Base-by-base conservation (phyloP, 768 basidiomycete genomes). In the Nevesoporus exiguus region DNA sequence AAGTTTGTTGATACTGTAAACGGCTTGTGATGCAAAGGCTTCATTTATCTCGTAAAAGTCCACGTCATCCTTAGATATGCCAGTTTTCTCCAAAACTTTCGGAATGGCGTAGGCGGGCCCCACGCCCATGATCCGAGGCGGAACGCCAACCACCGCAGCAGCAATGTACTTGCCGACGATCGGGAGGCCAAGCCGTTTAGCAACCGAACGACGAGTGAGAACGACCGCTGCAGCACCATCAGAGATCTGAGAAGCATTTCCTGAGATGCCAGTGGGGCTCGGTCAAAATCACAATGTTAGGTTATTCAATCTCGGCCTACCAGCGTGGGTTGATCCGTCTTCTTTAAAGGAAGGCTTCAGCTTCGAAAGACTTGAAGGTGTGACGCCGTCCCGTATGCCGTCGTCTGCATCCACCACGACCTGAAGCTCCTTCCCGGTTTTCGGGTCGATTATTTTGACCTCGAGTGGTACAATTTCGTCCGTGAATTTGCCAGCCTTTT, bases 21-120 rank as follows among this genome's bases (percentile, higher is more conserved):
- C 74, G 3, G 90, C 91, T 69, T 90, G 88, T 29, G 80, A 83
- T 27, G 93, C 91, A 66, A 93, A 94, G 29, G 93, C 92, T 71
- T 93, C 92, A 68, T 94, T 94, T 71, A 93, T 92, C 74, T 94
- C 90, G 73, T 76, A 96, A 66, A 95, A 90, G 73, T 96, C 93
- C 60, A 96, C 75, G 62, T 95, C 93, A 43, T 80, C 73, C 55
- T 77, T 74, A 40, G 73, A 68, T 45, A 95, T 76, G 15, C 90
- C 88, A 1, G 81, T 76, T 63, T 82, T 79, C 61, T 80, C 76
- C 52, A 94, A 83, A 27, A 78, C 78, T 54, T 81, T 80, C 41
- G 93, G 92, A 60, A 94, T 91, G 43, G 93, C 94, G 69, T 80
- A 88, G 33, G 90, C 90, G 2, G 93, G 93, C 50, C 93, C 93